These are phyloP conservation scores for Epichloe sibirici DNA, from an alignment of 2,329 filamentous ascomycete species.

Conservation along the genomic window DNA sequence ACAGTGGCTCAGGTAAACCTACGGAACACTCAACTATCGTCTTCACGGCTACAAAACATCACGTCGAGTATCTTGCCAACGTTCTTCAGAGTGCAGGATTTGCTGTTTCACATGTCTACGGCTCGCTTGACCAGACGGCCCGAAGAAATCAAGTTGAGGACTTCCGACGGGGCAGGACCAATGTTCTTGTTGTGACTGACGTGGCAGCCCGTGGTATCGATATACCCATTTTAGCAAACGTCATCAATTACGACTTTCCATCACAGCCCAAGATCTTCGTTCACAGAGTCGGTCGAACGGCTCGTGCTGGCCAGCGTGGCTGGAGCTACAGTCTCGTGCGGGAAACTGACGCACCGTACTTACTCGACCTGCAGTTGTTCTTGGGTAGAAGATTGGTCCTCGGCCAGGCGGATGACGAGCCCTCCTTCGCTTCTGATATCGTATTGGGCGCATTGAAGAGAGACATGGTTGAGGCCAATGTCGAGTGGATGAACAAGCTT, in stretches of 20 bases:
- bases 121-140: conserved; percentile 85
- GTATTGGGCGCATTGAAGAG: conserved; percentile 67
- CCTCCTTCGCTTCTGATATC: conserved; percentile 71
- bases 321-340: conserved; percentile 93
- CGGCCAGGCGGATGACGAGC: conserved; percentile 49
- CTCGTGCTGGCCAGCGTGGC: conserved; percentile 79
- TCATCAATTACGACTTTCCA: conserved; percentile 98
- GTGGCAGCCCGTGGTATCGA: conserved; percentile 95
- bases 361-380: conserved; percentile 90
- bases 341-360: conserved; percentile 79
- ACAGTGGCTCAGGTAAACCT: conserved; percentile 49
- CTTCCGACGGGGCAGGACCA: conserved; percentile 72
- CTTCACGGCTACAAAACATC: conserved; percentile 91
- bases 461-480: conserved; percentile 59
- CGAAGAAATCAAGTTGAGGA: conserved; percentile 85
- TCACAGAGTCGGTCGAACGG: conserved; percentile 90
- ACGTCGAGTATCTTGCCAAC: conserved; percentile 82
- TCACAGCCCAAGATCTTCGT: conserved; percentile 95
- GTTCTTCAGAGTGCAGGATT: conserved; percentile 76
- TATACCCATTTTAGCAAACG: conserved; percentile 89
- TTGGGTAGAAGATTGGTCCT: conserved; percentile 72
- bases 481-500: conserved; percentile 75
- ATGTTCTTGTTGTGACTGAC: conserved; percentile 91
- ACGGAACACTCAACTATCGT: conserved; percentile 89
- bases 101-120: conserved; percentile 87